Conservation (phyloP, 2,329 filamentous ascomycete species). For the Cladorrhinum sp. region DNA sequence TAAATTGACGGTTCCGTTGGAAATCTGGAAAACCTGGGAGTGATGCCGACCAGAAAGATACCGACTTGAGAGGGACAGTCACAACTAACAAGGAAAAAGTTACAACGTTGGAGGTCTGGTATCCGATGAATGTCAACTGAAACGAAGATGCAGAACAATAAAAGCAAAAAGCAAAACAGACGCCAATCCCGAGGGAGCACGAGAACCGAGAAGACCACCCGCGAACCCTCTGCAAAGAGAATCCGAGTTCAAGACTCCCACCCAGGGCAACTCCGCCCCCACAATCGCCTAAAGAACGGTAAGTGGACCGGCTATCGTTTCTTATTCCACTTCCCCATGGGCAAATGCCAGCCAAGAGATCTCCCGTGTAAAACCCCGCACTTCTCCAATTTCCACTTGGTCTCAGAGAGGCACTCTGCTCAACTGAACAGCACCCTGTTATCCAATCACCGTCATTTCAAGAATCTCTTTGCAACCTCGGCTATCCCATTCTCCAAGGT, state of each 20-base stretch:
- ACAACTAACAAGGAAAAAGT: no score
- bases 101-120: no score
- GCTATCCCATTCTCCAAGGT: not conserved
- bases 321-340: constrained; percentile 6
- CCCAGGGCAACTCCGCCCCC: not conserved
- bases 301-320: not conserved
- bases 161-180: not conserved
- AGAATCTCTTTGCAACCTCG: not conserved
- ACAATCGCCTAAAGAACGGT: not conserved
- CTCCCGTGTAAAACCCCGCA: constrained; percentile 13
- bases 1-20: no score
- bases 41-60: no score
- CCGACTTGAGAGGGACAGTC: no score
- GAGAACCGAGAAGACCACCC: not conserved
- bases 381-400: constrained; percentile 10
- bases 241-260: not conserved
- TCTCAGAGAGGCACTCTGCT: not conserved
- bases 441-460: not conserved
- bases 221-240: not conserved
- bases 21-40: no score
- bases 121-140: no score
- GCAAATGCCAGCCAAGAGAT: not conserved
- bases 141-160: not conserved
- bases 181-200: not conserved
- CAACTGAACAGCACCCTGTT: not conserved